Conservation (phyloP, 495 filamentous ascomycete genomes). For the Saxophila tyrrhenica region DNA sequence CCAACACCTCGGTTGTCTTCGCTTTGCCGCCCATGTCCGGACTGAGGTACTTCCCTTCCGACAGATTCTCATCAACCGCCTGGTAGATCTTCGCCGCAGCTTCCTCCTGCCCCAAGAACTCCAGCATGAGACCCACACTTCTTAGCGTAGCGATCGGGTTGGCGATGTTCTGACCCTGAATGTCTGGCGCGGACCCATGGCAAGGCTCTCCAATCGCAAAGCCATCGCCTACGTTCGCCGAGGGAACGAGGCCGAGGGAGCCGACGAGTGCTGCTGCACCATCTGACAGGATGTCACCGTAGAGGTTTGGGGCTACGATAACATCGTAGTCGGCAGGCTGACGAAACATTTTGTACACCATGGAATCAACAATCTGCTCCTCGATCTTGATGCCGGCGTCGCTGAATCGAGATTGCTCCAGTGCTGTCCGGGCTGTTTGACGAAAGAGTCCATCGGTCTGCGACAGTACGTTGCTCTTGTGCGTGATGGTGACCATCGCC, state of each 20-base stretch:
- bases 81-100: slow-evolving; percentile 82
- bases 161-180: slow-evolving; percentile 81
- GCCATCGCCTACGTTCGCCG: slow-evolving; percentile 85
- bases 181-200: slow-evolving; percentile 92
- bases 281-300: slow-evolving; percentile 93
- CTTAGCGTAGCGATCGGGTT: slow-evolving; percentile 94
- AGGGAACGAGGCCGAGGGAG: slow-evolving; percentile 87
- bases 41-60: slow-evolving; percentile 68
- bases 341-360: slow-evolving; percentile 99
- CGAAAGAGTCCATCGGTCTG: slow-evolving; percentile 97
- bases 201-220: slow-evolving; percentile 98
- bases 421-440: slow-evolving; percentile 57
- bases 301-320: slow-evolving; percentile 94
- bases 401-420: slow-evolving; percentile 42
- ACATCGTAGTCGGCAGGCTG: slow-evolving; percentile 92
- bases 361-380: slow-evolving; percentile 97
- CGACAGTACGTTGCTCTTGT: slow-evolving; percentile 94
- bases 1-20: slow-evolving; percentile 75
- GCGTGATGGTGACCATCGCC: slow-evolving; percentile 87
- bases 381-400: slow-evolving; percentile 60
- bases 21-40: slow-evolving; percentile 89
- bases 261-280: slow-evolving; percentile 92
- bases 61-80: slow-evolving; percentile 84
- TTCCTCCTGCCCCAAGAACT: slow-evolving; percentile 76
- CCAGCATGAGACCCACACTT: slow-evolving; percentile 86